Evolutionary conservation across 148 eudicot genomes (phyloP).

Genomic region (Drosera capensis): DNA sequence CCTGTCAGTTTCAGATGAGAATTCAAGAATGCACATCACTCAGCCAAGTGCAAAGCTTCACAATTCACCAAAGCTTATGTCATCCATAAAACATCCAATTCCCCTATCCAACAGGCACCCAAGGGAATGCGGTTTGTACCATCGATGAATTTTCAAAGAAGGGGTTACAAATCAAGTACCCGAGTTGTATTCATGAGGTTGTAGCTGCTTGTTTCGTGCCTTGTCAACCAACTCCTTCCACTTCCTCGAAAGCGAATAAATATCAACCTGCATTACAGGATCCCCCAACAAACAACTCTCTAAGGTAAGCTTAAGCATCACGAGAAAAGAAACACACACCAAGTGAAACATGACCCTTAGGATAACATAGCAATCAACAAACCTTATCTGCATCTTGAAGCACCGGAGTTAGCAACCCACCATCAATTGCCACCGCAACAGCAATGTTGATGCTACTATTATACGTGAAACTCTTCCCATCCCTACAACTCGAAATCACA

Average conservation of each 20-base stretch:
- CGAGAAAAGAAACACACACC: neutral
- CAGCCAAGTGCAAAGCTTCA: too few relatives aligned
- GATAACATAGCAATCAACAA: slow-evolving; percentile 7
- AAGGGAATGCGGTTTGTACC: too few relatives aligned
- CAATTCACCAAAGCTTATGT: too few relatives aligned
- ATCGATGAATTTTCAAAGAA: neutral
- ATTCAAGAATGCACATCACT: too few relatives aligned
- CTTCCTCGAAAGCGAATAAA: neutral
- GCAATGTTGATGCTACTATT: slow-evolving; percentile 75
- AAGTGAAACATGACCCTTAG: neutral
- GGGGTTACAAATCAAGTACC: slow-evolving; percentile 17
- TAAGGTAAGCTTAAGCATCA: neutral
- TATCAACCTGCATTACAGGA: slow-evolving; percentile 16
- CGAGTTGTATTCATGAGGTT: slow-evolving; percentile 64
- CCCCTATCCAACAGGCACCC: too few relatives aligned
- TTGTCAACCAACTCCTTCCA: slow-evolving; percentile 30
- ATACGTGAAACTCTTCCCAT: slow-evolving; percentile 78
- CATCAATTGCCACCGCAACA: slow-evolving; percentile 83
- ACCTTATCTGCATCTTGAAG: slow-evolving; percentile 96
- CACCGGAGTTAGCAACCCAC: slow-evolving; percentile 89
- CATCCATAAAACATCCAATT: too few relatives aligned
- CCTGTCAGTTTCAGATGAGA: too few relatives aligned
- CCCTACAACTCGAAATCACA: slow-evolving; percentile 67
- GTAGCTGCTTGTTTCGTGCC: slow-evolving; percentile 84
- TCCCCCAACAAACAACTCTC: neutral